phyloP scores from a whole-genome alignment of 768 basidiomycete genomes.

The Calocera viscosa region DNA sequence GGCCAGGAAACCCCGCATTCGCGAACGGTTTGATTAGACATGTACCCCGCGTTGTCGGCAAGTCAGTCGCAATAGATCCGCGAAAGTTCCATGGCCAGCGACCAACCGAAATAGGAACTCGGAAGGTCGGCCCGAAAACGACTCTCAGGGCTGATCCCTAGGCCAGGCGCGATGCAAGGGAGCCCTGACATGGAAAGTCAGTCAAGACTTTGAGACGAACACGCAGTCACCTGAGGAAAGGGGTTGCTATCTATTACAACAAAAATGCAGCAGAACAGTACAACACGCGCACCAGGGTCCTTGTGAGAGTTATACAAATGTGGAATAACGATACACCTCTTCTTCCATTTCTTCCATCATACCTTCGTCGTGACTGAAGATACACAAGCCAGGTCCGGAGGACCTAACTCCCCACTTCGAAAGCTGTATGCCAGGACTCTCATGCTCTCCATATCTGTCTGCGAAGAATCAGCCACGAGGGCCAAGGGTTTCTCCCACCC shows the following conservation, averaged over 20 bases:
- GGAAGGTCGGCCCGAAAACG: background rate
- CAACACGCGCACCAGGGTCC: background rate
- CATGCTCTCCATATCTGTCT: background rate
- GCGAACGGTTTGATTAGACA: background rate
- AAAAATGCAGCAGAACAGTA: no score
- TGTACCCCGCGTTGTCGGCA: background rate
- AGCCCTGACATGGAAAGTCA: no score
- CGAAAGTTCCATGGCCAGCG: background rate
- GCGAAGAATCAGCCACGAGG: background rate
- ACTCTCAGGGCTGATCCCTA: no score
- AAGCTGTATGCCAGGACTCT: background rate
- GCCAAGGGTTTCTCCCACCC: constrained; percentile 1
- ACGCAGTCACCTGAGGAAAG: no score
- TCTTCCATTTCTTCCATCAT: background rate
- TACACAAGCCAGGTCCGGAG: background rate
- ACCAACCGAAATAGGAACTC: background rate
- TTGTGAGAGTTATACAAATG: background rate
- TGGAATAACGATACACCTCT: no score
- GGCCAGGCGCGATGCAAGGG: no score
- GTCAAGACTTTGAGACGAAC: no score
- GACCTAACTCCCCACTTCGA: background rate
- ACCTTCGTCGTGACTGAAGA: background rate
- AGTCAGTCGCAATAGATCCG: background rate
- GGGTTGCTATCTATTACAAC: no score
- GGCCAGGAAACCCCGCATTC: background rate